Evolutionary conservation across 2,329 filamentous ascomycete species (phyloP), one percentile per base, ranked within the genome.

Genomic region (Colletotrichum scovillei): DNA sequence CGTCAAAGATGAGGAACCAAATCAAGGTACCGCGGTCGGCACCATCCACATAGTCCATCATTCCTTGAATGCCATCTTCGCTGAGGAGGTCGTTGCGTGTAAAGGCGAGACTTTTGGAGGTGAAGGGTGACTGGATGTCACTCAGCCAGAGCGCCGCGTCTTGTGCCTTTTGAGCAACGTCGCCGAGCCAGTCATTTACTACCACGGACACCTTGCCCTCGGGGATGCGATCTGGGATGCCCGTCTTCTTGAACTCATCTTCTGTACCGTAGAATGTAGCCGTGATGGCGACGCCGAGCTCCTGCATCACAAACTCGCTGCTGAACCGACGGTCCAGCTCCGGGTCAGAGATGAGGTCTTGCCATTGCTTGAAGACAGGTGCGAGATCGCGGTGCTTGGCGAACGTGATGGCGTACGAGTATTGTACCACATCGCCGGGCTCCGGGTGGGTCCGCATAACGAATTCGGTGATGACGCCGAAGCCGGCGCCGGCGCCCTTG

Each of bases 1-100:
- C 85, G 77, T 92, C 89, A 77, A 92, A 92, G 56, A 92, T 90
- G 69, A 91, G 81, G 77, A 89, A 88, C 89, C 91, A 92, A 2
- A 90, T 75, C 1, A 87, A 79, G 0, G 88, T 90, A 2, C 86
- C 89, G 70, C 86, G 86, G 64, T 86, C 78, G 0, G 84, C 79
- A 0, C 77, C 76, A 69, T 89, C 87, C 53, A 92, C 80, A 78
- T 89, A 91, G 2, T 83, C 71, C 77, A 92, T 90, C 3, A 92
- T 76, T 0, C 83, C 78, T 16, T 85, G 82, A 56, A 91, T 85
- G 5, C 81, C 81, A 0, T 82, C 78, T 1, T 83, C 79, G 0
- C 85, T 79, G 5, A 92, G 85, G 0, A 88, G 77, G 42, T 89
- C 85, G 42, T 88, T 80, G 0, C 81, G 72, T 0, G 82, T 84